A percentile compares a stretch with the other conserved stretches of the same genome.
These are phyloP conservation scores for Blastobotrys malaysiensis DNA, from an alignment of 1,139 yeast genomes.

Conservation along the genomic window DNA sequence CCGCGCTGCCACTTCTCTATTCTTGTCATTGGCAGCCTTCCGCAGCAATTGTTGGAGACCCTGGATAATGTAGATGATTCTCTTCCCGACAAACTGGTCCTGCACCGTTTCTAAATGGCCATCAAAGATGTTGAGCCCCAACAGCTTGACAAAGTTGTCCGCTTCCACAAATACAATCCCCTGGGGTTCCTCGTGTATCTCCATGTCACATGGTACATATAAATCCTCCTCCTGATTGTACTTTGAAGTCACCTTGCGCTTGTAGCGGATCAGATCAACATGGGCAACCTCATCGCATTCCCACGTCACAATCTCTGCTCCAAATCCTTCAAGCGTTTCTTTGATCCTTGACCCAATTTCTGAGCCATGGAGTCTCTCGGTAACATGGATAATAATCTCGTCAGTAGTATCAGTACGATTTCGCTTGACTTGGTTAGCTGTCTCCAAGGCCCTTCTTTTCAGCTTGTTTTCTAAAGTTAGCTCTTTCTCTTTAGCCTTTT, in stretches of 20 bases:
- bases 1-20: slow-evolving; percentile 18
- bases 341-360: slow-evolving; percentile 9
- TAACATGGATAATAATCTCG: slow-evolving; percentile 20
- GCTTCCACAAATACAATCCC: slow-evolving; percentile 17
- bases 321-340: slow-evolving; percentile 6
- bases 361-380: slow-evolving; percentile 6
- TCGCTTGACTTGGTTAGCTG: slow-evolving; percentile 5
- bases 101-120: slow-evolving; percentile 14
- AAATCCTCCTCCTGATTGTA: slow-evolving; percentile 20
- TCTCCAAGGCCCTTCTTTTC: slow-evolving; percentile 2
- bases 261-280: slow-evolving; percentile 10
- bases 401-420: not conserved
- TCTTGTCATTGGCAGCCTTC: slow-evolving; percentile 16
- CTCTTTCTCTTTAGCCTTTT: slow-evolving; percentile 5
- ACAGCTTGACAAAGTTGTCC: slow-evolving; percentile 5
- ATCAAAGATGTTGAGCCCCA: not conserved
- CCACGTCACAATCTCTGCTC: slow-evolving; percentile 7
- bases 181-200: slow-evolving; percentile 13
- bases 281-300: not conserved
- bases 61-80: slow-evolving; percentile 22
- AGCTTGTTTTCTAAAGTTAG: slow-evolving; percentile 9
- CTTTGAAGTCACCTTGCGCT: slow-evolving; percentile 16
- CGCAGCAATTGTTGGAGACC: slow-evolving; percentile 20
- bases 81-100: slow-evolving; percentile 7
- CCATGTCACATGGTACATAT: slow-evolving; percentile 16